These are phyloP conservation scores for Suhomyces anneliseae DNA, from an alignment of 1,139 yeast genomes.

Conservation along the genomic window DNA sequence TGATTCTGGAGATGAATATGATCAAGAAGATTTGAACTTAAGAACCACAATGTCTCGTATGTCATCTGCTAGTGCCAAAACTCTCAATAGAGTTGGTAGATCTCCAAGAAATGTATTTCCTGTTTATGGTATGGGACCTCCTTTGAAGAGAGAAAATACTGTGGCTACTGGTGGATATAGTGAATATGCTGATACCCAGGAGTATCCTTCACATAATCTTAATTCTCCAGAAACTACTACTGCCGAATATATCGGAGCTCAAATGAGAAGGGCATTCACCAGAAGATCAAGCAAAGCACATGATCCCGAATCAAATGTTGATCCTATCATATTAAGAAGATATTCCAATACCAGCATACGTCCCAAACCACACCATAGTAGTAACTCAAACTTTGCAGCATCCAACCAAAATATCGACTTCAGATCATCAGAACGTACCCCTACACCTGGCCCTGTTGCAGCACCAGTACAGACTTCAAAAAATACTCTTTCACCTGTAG, in stretches of 20 bases:
- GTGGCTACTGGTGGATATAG: constrained; percentile 45
- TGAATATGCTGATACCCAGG: constrained; percentile 6
- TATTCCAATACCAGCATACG: constrained; percentile 13
- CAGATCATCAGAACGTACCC: background rate
- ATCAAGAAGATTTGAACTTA: constrained; percentile 1
- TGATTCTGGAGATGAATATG: background rate
- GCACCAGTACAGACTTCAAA: background rate
- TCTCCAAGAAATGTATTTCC: constrained; percentile 81
- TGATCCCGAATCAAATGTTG: constrained; percentile 7
- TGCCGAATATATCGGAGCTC: constrained; percentile 36
- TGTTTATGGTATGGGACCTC: constrained; percentile 72
- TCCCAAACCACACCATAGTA: constrained; percentile 5
- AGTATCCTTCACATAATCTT: constrained; percentile 4
- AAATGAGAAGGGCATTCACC: constrained; percentile 22
- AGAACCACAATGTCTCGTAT: constrained; percentile 8
- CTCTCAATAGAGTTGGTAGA: constrained; percentile 22
- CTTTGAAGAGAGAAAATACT: constrained; percentile 53
- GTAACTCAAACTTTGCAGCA: background rate
- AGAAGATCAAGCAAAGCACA: constrained; percentile 9
- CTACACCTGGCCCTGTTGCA: background rate
- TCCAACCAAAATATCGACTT: background rate
- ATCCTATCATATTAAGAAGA: constrained; percentile 5
- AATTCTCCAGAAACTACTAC: constrained; percentile 10
- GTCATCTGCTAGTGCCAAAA: constrained; percentile 10
- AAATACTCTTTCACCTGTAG: background rate